These are phyloP conservation scores for Daldinia caldariorum DNA, from an alignment of 495 filamentous ascomycete genomes.

Conservation along the genomic window DNA sequence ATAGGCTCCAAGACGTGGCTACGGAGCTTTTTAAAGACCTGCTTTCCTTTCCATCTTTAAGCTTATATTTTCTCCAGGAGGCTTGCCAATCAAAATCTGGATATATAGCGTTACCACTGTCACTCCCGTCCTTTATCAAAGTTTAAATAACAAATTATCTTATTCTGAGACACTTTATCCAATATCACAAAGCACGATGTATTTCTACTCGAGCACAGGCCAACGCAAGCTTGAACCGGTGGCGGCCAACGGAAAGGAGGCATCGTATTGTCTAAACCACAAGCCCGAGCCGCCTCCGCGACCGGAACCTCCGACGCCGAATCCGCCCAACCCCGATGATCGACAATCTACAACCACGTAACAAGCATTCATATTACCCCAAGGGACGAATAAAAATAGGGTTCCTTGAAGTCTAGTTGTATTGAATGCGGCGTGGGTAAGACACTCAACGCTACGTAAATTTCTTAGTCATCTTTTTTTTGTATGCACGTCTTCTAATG, in stretches of 20 bases:
- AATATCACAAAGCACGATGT: constrained; percentile 19
- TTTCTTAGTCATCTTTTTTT: constrained; percentile 1
- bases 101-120: constrained; percentile 16
- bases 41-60: constrained; percentile 27
- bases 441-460: constrained; percentile 4
- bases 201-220: constrained; percentile 14
- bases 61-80: constrained; percentile 1
- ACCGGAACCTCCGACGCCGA: constrained; percentile 41
- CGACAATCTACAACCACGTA: constrained; percentile 18
- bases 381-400: constrained; percentile 9
- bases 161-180: constrained; percentile 8
- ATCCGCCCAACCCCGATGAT: constrained; percentile 36
- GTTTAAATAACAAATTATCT: constrained; percentile 6
- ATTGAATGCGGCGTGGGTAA: constrained; percentile 23
- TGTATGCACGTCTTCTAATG: constrained; percentile 19
- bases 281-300: constrained; percentile 40
- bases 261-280: constrained; percentile 17
- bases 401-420: constrained; percentile 8
- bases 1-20: constrained; percentile 24
- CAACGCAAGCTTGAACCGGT: constrained; percentile 5
- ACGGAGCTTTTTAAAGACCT: constrained; percentile 32
- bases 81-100: constrained; percentile 10
- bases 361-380: constrained; percentile 9
- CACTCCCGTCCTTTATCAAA: constrained; percentile 11
- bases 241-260: constrained; percentile 16